Evolutionary conservation across 805 yeast genomes (phyloP), one percentile per base, ranked within the genome.

Genomic region (Ogataea philodendri): DNA sequence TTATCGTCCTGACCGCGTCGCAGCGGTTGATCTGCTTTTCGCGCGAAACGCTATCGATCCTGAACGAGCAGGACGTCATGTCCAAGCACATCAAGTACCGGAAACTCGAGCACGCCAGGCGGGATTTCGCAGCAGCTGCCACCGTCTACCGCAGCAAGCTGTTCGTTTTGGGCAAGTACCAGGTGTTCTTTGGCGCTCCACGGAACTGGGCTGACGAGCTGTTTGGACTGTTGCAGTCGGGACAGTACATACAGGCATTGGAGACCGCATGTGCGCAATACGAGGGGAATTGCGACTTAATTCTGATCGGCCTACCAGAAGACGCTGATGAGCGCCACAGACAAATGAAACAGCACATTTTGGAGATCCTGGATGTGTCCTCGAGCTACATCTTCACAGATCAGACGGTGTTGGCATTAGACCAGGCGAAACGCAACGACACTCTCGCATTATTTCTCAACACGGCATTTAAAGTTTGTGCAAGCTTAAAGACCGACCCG

Each of bases 131-230:
- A 20, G 57, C 62, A 22, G 52, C 74, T 3, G 52, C 70, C 22
- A 57, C 49, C 36, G 53, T 63, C 0, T 65, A 61, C 41, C 74
- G 65, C 41, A 67, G 72, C 2, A 66, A 72, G 15, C 30, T 86
- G 0, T 70, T 78, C 47, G 37, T 76, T 1, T 47, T 80, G 32
- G 83, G 83, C 0, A 62, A 65, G 25, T 69, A 70, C 35, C 79
- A 74, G 38, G 51, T 77, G 26, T 61, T 62, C 5, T 67, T 79
- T 3, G 95, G 89, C 0, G 65, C 76, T 15, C 57, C 77, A 10
- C 63, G 77, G 3, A 77, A 71, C 46, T 86, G 88, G 95, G 85
- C 81, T 0, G 89, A 83, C 45, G 63, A 67, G 17, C 55, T 84
- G 1, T 55, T 73, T 39, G 64, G 59, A 5, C 51, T 73, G 9